Percentiles rank a stretch among this genome's conserved stretches.
phyloP scores from a whole-genome alignment of 1,139 yeast genomes.

The Scheffersomyces titani region DNA sequence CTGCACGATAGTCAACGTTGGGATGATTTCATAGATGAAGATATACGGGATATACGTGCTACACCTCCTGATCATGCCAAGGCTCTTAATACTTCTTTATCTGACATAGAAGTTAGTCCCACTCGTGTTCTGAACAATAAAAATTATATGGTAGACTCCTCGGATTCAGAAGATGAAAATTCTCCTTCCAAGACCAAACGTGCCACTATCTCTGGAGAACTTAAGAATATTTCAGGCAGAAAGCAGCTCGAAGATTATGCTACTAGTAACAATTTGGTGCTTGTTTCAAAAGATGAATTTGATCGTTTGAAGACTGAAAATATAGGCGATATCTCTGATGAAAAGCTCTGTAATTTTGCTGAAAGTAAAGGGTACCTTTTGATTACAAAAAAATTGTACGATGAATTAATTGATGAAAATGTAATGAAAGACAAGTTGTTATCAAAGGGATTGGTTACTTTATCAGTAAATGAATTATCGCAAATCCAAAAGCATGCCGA shows the following conservation, averaged over 20 bases:
- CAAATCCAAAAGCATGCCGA: conserved; percentile 15
- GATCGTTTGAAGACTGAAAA: conserved; percentile 32
- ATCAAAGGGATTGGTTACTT: conserved; percentile 35
- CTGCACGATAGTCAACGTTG: conserved; percentile 19
- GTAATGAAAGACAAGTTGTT: conserved; percentile 34
- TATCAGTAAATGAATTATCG: conserved; percentile 26
- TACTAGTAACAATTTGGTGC: conserved; percentile 46
- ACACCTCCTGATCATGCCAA: conserved; percentile 15
- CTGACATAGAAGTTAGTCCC: conserved; percentile 16
- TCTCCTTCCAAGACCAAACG: conserved; percentile 7
- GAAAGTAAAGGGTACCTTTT: conserved; percentile 30
- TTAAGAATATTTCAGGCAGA: conserved; percentile 22
- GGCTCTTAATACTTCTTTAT: conserved; percentile 8
- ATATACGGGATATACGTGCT: conserved; percentile 24
- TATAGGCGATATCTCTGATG: conserved; percentile 21
- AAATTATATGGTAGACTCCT: conserved; percentile 33
- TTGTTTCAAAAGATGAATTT: conserved; percentile 51
- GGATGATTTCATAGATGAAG: conserved; percentile 45
- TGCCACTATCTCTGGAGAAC: conserved; percentile 22
- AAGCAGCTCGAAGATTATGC: conserved; percentile 51
- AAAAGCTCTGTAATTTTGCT: conserved; percentile 22
- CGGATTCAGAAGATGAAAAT: conserved; percentile 24
- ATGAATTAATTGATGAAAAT: conserved; percentile 30
- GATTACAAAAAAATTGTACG: conserved; percentile 23
- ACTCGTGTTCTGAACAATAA: conserved; percentile 11